A percentile compares a stretch with the other conserved stretches of the same genome.
These are phyloP conservation scores for Cystofilobasidium bisporidii DNA, from an alignment of 768 basidiomycete genomes.

Conservation along the genomic window DNA sequence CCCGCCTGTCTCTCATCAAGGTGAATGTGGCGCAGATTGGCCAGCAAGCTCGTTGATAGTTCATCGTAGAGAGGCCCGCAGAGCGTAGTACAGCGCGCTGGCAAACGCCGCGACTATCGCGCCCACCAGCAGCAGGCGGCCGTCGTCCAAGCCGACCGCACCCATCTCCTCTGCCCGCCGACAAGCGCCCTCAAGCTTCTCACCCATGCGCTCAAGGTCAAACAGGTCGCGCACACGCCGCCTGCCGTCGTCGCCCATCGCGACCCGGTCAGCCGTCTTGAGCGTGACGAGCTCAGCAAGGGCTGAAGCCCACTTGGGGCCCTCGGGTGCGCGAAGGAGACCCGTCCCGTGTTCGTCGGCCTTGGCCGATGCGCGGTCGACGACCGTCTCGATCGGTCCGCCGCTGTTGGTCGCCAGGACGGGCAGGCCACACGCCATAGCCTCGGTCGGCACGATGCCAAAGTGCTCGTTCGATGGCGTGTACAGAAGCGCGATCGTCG, in stretches of 20 bases:
- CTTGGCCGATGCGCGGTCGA: slow-evolving; percentile 37
- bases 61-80: not conserved
- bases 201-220: slow-evolving; percentile 51
- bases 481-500: slow-evolving; percentile 70
- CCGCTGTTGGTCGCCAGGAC: slow-evolving; percentile 78
- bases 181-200: slow-evolving; percentile 36
- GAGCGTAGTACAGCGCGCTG: not conserved
- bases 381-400: slow-evolving; percentile 72
- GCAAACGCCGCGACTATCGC: not conserved
- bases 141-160: slow-evolving; percentile 16
- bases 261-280: slow-evolving; percentile 42
- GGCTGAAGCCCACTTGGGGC: slow-evolving; percentile 60
- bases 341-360: slow-evolving; percentile 53
- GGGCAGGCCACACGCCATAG: slow-evolving; percentile 82
- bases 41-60: no score
- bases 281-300: slow-evolving; percentile 50
- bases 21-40: no score
- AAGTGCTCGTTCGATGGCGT: slow-evolving; percentile 95
- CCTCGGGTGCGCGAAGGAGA: slow-evolving; percentile 58
- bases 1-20: no score
- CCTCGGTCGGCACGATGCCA: slow-evolving; percentile 91
- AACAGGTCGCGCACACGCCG: slow-evolving; percentile 58
- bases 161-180: slow-evolving; percentile 32
- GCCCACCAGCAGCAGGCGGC: slow-evolving; percentile 7
- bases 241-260: slow-evolving; percentile 51